These are phyloP conservation scores for Darksidea phi DNA, from an alignment of 495 filamentous ascomycete genomes.

Conservation along the genomic window DNA sequence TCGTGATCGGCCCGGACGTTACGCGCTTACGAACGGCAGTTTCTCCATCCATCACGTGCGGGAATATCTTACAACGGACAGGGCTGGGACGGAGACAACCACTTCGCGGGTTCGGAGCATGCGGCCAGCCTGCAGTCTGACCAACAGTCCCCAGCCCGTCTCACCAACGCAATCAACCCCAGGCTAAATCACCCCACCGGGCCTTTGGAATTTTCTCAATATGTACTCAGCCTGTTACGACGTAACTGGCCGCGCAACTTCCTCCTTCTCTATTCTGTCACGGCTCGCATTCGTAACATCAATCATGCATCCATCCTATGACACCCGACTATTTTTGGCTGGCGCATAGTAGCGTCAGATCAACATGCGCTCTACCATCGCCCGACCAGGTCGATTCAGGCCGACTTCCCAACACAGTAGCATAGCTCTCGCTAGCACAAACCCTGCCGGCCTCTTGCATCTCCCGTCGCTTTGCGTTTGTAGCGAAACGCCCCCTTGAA, in stretches of 20 bases:
- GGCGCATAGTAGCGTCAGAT: background rate
- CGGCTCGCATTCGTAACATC: background rate
- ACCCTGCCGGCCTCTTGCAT: no score
- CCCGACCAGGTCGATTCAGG: no score
- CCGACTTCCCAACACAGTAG: background rate
- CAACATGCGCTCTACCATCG: no score
- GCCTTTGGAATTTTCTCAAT: background rate
- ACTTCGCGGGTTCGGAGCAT: no score
- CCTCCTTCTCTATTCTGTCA: background rate
- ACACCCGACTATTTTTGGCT: background rate
- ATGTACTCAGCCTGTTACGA: background rate
- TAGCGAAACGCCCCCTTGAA: no score
- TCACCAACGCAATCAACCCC: background rate
- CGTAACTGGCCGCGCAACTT: background rate
- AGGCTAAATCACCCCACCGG: background rate
- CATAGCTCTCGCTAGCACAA: background rate
- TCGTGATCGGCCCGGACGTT: no score
- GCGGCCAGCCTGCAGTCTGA: no score
- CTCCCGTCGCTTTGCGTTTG: no score
- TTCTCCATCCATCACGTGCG: no score
- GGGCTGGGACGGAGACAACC: no score
- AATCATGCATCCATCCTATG: background rate
- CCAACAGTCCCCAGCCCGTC: background rate
- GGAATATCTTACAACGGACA: no score
- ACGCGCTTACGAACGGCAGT: no score